phyloP scores from a whole-genome alignment of 805 yeast genomes.

The Kodamaea neixiangensis region DNA sequence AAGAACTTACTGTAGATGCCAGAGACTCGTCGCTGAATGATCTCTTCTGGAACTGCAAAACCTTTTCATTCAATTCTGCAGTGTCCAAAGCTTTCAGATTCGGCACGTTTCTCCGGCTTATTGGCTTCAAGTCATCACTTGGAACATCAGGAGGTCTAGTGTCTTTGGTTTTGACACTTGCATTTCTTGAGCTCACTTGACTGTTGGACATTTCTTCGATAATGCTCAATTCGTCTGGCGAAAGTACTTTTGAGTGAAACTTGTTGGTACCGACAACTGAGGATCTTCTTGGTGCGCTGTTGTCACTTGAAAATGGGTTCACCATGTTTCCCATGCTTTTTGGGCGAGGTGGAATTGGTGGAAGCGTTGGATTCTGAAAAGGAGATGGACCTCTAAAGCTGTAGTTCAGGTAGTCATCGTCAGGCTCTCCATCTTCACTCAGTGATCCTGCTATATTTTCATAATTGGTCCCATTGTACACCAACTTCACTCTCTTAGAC shows the following conservation, averaged over 20 bases:
- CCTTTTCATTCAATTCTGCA: constrained; percentile 7
- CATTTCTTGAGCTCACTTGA: constrained; percentile 29
- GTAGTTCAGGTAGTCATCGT: constrained; percentile 6
- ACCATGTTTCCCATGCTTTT: constrained; percentile 3
- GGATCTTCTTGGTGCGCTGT: constrained; percentile 1
- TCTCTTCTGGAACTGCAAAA: constrained; percentile 18
- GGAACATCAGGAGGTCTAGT: neutral
- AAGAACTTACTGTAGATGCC: constrained; percentile 36
- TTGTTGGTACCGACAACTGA: neutral
- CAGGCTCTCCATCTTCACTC: constrained; percentile 19
- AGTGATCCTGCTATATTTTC: constrained; percentile 31
- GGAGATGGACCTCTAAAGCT: constrained; percentile 6
- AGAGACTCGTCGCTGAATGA: constrained; percentile 39
- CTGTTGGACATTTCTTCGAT: constrained; percentile 40
- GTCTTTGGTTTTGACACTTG: constrained; percentile 25
- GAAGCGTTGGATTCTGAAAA: neutral
- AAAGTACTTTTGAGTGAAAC: constrained; percentile 16
- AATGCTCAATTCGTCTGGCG: constrained; percentile 41
- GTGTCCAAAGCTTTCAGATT: constrained; percentile 15
- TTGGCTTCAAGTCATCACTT: neutral
- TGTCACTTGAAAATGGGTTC: neutral
- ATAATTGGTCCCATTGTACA: constrained; percentile 39
- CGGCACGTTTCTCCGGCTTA: constrained; percentile 4
- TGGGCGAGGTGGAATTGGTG: constrained; percentile 11
- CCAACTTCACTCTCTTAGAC: constrained; percentile 19